A percentile compares a stretch with the other conserved stretches of the same genome.
phyloP scores from a whole-genome alignment of 2,329 filamentous ascomycete species.

The Cytospora piceae region DNA sequence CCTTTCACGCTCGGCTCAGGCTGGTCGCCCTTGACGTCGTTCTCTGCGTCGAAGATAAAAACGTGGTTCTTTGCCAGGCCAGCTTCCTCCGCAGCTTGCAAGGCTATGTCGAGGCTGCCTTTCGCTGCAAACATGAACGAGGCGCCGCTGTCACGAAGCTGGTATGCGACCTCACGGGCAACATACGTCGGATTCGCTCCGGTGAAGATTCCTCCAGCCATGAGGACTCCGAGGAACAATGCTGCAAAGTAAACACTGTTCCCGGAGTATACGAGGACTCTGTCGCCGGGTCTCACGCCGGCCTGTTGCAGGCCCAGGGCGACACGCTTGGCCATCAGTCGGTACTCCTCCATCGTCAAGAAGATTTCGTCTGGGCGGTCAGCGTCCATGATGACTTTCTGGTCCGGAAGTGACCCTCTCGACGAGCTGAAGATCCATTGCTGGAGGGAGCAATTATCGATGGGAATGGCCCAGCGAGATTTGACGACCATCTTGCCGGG shows the following conservation, averaged over 20 bases:
- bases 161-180: conserved; percentile 72
- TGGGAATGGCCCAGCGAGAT: conserved; percentile 49
- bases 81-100: conserved; percentile 65
- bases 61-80: conserved; percentile 59
- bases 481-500: conserved; percentile 47
- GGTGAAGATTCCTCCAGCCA: conserved; percentile 79
- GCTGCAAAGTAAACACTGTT: conserved; percentile 76
- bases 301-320: conserved; percentile 67
- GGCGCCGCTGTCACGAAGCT: conserved; percentile 72
- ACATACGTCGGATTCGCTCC: conserved; percentile 58
- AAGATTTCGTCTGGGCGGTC: conserved; percentile 68
- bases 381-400: conserved; percentile 64
- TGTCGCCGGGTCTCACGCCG: conserved; percentile 69
- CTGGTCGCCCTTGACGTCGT: conserved; percentile 38
- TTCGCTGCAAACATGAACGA: conserved; percentile 68
- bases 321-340: conserved; percentile 72
- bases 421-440: conserved; percentile 60
- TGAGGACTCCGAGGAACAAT: conserved; percentile 72
- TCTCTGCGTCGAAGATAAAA: conserved; percentile 67
- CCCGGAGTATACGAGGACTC: conserved; percentile 72
- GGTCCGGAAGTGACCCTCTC: conserved; percentile 47
- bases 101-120: conserved; percentile 61
- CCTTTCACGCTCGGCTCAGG: conserved; percentile 34
- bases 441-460: conserved; percentile 56
- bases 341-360: conserved; percentile 66